A percentile compares a stretch with the other conserved stretches of the same genome.
phyloP scores from a whole-genome alignment of 2,329 filamentous ascomycete genomes.

The Fusarium coffeatum region DNA sequence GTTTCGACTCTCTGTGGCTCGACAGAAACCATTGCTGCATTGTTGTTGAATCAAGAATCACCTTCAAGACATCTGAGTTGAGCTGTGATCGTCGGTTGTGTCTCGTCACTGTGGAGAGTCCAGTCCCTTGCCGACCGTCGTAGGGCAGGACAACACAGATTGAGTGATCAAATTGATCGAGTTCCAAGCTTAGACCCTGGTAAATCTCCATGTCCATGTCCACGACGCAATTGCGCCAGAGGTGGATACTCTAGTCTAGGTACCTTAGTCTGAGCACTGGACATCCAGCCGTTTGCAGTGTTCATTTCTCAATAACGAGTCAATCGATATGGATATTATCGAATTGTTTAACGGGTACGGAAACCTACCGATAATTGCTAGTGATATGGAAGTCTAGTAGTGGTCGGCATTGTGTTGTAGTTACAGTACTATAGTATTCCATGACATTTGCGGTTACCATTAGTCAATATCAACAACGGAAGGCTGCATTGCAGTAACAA shows the following conservation, averaged over 20 bases:
- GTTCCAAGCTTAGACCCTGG: conserved; percentile 36
- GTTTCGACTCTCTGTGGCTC: conserved; percentile 3
- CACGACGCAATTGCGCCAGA: conserved; percentile 26
- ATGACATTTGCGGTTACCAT: not conserved
- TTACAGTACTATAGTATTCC: not conserved
- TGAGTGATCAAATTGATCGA: conserved; percentile 28
- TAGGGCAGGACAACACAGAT: conserved; percentile 28
- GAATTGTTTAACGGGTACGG: not conserved
- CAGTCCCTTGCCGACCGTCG: conserved; percentile 14
- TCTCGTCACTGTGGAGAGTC: conserved; percentile 35
- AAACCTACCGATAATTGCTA: not conserved
- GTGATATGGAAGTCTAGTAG: not conserved
- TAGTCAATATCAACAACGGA: conserved; percentile 13
- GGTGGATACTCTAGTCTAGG: not conserved
- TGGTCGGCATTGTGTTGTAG: not conserved
- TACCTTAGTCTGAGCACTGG: not conserved
- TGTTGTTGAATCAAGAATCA: not conserved
- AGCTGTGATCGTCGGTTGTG: conserved; percentile 24
- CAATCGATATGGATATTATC: not conserved
- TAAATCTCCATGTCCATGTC: conserved; percentile 23
- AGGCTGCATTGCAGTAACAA: conserved; percentile 3
- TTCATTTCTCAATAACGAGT: not conserved
- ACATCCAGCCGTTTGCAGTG: conserved; percentile 21
- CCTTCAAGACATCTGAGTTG: not conserved
- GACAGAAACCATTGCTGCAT: not conserved